Base-by-base conservation (phyloP, 345 rosid species). In the Linum usitatissimum region DNA sequence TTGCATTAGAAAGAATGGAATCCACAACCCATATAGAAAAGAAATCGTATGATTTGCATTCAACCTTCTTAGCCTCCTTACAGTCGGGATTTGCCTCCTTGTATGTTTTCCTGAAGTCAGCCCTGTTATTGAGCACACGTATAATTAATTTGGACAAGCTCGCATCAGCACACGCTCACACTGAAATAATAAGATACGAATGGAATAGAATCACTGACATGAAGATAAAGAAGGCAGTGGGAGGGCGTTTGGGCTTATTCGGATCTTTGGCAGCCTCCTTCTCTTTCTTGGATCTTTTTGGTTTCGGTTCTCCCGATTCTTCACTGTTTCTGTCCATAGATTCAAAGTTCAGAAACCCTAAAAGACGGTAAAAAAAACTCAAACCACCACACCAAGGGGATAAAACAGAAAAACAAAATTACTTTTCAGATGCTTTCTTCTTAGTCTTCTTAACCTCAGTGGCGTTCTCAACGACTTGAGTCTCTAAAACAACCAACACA, bases 211-310 rank as follows among this genome's bases (percentile, higher is more conserved):
- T 28, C 13, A 2, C 57, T 63, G 81, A 89, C 91, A 92, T 75
- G 83, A 92, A 92, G 65, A 92, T 36, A 30, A 92, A 87, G 83
- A 89, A 92, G n/a, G 94, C 95, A 0, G 95, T 83, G 31, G 85
- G 81, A 65, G 98, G 95, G 55, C 94, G 88, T 56, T 89, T 89
- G 12, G 85, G 81, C 66, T 68, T 78, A 70, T 76, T 84, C 0
- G 86, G 72, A 63, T 76, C 74, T 54, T 68, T 71, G 58, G 57
- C 51, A 45, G 51, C 71, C 75, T 79, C 76, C 70, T 76, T 79
- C 49, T 61, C 78, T 59, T 73, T 86, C 67, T 75, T 83, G 3
- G 78, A 57, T 68, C 75, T 89, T 85, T 84, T 92, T 1, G 86
- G 20, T 66, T 83, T 89, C 13, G 95, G 88, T 19, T 84, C 95